Evolutionary conservation across 768 basidiomycete genomes (phyloP), one percentile per base, ranked within the genome.

Genomic region (Tremella fuciformis): DNA sequence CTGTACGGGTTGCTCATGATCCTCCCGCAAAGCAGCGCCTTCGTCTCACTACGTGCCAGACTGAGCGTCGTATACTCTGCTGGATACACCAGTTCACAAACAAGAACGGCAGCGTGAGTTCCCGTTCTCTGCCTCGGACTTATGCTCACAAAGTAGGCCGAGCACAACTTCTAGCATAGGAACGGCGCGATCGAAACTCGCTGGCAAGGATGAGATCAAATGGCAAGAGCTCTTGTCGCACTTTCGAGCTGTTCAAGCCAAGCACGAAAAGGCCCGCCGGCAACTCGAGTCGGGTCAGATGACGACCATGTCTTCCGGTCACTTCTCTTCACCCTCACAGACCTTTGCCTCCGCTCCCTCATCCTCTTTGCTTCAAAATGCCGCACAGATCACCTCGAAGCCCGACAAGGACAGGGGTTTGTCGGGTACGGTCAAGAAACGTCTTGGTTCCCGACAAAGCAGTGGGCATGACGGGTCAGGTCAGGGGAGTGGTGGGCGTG

Each of bases 1-100:
- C 82, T 99, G 2, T 99, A 99, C 73, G 96, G 96, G 1, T 81
- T 99, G 8, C 80, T 99, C 59, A 99, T 99, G 96, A 80, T 98
- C 54, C 80, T 99, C 8, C 96, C 96, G 0, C 96, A 99, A 80
- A 96, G 92, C 72, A 88, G 88, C 21, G 96, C 96, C 2, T 99
- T 99, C 69, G 85, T 91, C 8, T 94, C 94, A 0, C 81, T 99
- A 21, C 84, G 93, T 39, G 97, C 96, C 78, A 86, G 96, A 21
- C 80, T 99, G 44, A 93, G 88, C 64, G 91, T 93, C 0, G 92
- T 98, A 49, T 93, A 92, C 77, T 90, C 94, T 2, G 85, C 92
- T 8, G 94, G 94, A 6, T 97, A 91, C 78, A 77, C 94, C 8
- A 90, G 96, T 18, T 56, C 50, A 88, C 92, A 59, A 85, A 88